Base-by-base conservation (phyloP, 2,329 filamentous ascomycete genomes). In the Beauveria scarabaeidicola region DNA sequence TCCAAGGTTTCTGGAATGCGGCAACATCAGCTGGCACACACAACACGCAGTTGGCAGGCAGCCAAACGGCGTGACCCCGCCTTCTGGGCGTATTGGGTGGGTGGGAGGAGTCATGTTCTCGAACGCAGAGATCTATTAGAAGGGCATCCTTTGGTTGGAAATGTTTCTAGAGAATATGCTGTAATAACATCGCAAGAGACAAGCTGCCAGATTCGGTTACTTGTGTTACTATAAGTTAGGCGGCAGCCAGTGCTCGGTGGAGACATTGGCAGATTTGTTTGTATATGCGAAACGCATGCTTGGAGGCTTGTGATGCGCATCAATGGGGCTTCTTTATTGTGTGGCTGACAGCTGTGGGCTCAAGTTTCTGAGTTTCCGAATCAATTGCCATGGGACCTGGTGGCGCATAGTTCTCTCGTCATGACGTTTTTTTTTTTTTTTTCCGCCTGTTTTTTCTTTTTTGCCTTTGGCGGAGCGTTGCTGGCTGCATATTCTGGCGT, bases 251-350 rank as follows among this genome's bases (percentile, higher is more conserved):
- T 48, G 32, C 29, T 21, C 38, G 15, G 53, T 44, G 53, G 53
- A 56, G 53, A 3, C 19, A 36, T 23, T 19, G n/a, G 48, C 23
- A 19, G 48, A 52, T 48, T 41, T 46, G 48, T 25, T 52, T 52
- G 29, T 56, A 46, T 56, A 56, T 47, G 29, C 19, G 53, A 56
- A 47, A 56, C 53, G 41, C 51, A 41, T 52, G 15, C 52, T 29
- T 53, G 25, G n/a, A 21, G 17, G 41, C 15, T 32, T 19, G 15
- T n/a, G 29, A 25, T 25, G 29, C 19, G 32, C 29, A 38, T 52
- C 48, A 52, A 21, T 23, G 48, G 48, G 48, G 48, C 29, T 36
- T 36, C 48, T 38, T 32, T 23, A 3, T 38, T 38, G 27, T 36
- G 13, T 36, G 32, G 32, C 15, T n/a, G n/a, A n/a, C n/a, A n/a